These are phyloP conservation scores for Glycyrrhiza uralensis DNA, from an alignment of 306 rosid genomes.

Conservation along the genomic window DNA sequence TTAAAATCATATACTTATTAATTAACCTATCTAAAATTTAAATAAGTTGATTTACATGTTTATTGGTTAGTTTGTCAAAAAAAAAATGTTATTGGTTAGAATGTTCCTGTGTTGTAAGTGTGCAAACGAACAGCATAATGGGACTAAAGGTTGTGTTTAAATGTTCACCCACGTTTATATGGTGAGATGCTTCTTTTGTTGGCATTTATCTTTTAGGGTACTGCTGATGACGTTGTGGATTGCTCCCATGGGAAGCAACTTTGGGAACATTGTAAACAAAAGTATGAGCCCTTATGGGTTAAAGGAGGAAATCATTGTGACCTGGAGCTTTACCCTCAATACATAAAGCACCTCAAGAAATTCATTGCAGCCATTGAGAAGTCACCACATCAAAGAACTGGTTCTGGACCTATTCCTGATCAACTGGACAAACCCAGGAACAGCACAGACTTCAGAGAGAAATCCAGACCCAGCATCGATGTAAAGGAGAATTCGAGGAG, in stretches of 20 bases:
- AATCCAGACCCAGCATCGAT: constrained; percentile 26
- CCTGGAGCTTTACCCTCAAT: constrained; percentile 18
- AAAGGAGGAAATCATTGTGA: constrained; percentile 23
- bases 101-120: neutral
- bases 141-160: neutral
- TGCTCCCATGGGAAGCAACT: constrained; percentile 21
- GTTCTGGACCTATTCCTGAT: neutral
- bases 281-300: constrained; percentile 21
- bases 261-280: constrained; percentile 21
- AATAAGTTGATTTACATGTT: no score
- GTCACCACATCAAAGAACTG: neutral
- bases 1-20: no score
- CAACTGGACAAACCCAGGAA: constrained; percentile 7
- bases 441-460: constrained; percentile 22
- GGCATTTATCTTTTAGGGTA: constrained; percentile 10
- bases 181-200: constrained; percentile 6
- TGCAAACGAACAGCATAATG: neutral
- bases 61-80: no score
- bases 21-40: no score
- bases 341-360: constrained; percentile 24
- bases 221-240: constrained; percentile 18
- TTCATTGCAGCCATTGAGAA: constrained; percentile 7
- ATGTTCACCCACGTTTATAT: neutral
- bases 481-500: constrained; percentile 13
- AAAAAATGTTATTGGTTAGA: neutral